Evolutionary conservation across 371 early-diverging fungal genomes (phyloP).

Genomic region (Mucor ambiguus): DNA sequence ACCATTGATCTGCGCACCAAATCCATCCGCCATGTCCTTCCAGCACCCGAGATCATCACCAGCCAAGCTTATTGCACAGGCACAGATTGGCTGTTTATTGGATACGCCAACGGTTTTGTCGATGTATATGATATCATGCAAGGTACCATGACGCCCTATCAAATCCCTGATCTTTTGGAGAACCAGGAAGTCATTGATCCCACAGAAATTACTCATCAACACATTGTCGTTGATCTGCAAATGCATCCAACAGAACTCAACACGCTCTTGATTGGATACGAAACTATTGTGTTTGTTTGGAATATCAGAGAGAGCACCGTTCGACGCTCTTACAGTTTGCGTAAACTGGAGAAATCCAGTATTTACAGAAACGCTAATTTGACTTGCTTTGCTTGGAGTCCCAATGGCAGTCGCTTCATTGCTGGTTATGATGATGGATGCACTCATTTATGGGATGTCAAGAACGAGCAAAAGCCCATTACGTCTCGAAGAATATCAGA

Average conservation of each 20-base stretch:
- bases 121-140: conserved; percentile 58
- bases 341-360: conserved; percentile 19
- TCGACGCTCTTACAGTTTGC: conserved; percentile 30
- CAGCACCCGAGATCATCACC: conserved; percentile 53
- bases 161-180: conserved; percentile 48
- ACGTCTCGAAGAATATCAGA: conserved; percentile 49
- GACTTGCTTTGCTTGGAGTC: conserved; percentile 53
- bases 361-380: conserved; percentile 33
- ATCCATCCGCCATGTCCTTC: conserved; percentile 36
- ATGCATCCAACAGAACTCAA: conserved; percentile 58
- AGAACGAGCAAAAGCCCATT: conserved; percentile 43
- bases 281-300: conserved; percentile 52
- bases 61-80: conserved; percentile 53
- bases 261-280: conserved; percentile 56
- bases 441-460: conserved; percentile 54
- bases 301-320: conserved; percentile 48
- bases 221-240: conserved; percentile 52
- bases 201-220: not conserved
- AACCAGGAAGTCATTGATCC: conserved; percentile 2
- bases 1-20: conserved; percentile 55
- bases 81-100: conserved; percentile 62
- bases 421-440: conserved; percentile 62
- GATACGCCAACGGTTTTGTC: conserved; percentile 56
- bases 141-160: conserved; percentile 46
- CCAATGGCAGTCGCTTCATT: conserved; percentile 53